These are phyloP conservation scores for Akanthomyces dipterigenus DNA, from an alignment of 2,329 filamentous ascomycete genomes.

Conservation along the genomic window DNA sequence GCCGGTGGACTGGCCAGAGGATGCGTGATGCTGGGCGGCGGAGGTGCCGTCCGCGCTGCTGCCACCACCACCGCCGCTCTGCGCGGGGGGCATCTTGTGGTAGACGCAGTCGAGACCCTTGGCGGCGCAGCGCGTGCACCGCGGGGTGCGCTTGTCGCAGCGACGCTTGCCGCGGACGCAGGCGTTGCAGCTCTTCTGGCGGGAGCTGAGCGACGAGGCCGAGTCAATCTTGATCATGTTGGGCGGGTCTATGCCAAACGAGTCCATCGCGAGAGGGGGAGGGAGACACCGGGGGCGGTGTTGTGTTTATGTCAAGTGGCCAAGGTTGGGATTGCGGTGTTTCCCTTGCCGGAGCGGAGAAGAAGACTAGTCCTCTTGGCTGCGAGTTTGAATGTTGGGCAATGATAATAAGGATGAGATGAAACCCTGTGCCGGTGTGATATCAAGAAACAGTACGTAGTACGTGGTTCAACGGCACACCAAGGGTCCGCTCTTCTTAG, in stretches of 20 bases:
- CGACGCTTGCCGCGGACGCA: conserved; percentile 41
- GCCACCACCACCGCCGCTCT: conserved; percentile 4
- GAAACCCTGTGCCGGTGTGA: too few species aligned
- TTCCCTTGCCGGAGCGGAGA: too few species aligned
- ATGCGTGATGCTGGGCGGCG: not conserved
- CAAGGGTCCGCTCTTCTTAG: too few species aligned
- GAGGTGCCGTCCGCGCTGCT: not conserved
- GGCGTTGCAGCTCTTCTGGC: conserved; percentile 43
- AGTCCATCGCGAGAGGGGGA: conserved; percentile 1
- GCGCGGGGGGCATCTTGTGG: conserved; percentile 27
- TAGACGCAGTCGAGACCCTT: conserved; percentile 38
- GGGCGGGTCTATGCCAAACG: conserved; percentile 17
- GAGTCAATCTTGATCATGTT: conserved; percentile 21
- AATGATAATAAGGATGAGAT: too few species aligned
- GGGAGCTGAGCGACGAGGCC: conserved; percentile 32
- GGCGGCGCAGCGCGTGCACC: conserved; percentile 36
- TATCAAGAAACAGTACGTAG: too few species aligned
- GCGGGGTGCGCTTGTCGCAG: conserved; percentile 39
- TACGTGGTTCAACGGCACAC: too few species aligned
- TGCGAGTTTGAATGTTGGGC: too few species aligned
- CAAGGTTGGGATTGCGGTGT: too few species aligned
- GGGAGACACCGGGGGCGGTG: not conserved
- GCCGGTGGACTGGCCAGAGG: conserved; percentile 5
- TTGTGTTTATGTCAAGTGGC: not conserved
- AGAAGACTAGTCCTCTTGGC: too few species aligned